Percentiles rank a stretch among this genome's conserved stretches.
phyloP scores from a whole-genome alignment of 2,329 filamentous ascomycete species.

The Penicillium italicum region DNA sequence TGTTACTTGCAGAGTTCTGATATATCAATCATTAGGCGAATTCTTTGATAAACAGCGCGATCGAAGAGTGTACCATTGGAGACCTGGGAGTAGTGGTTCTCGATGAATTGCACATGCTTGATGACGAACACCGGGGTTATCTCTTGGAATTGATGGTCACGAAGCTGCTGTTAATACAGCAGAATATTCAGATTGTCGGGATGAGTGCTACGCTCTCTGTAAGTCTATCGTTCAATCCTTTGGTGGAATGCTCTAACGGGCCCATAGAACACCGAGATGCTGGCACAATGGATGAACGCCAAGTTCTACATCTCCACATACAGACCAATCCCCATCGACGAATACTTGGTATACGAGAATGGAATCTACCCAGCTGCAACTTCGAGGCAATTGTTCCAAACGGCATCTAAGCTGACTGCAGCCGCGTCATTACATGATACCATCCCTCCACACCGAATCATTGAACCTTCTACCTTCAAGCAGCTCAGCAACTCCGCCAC shows the following conservation, averaged over 20 bases:
- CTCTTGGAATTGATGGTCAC: slow-evolving; percentile 70
- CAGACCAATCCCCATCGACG: slow-evolving; percentile 70
- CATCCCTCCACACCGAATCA: slow-evolving; percentile 41
- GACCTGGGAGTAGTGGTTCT: slow-evolving; percentile 65
- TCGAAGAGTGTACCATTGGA: slow-evolving; percentile 65
- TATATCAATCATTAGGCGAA: slow-evolving; percentile 57
- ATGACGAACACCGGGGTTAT: slow-evolving; percentile 72
- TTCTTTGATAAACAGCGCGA: slow-evolving; percentile 67
- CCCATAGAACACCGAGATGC: slow-evolving; percentile 62
- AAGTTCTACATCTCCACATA: slow-evolving; percentile 71
- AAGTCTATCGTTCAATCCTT: slow-evolving; percentile 22
- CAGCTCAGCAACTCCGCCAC: slow-evolving; percentile 63
- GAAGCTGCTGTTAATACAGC: slow-evolving; percentile 66
- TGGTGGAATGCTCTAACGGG: slow-evolving; percentile 1
- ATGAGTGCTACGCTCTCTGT: slow-evolving; percentile 78
- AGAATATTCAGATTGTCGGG: slow-evolving; percentile 66
- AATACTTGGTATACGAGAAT: slow-evolving; percentile 69
- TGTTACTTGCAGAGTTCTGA: not conserved
- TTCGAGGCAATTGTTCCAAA: slow-evolving; percentile 58
- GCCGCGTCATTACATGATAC: slow-evolving; percentile 30
- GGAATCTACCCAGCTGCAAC: slow-evolving; percentile 61
- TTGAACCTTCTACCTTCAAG: slow-evolving; percentile 56
- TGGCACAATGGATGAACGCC: slow-evolving; percentile 67
- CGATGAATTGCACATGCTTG: slow-evolving; percentile 79
- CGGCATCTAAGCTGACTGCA: slow-evolving; percentile 50